Evolutionary conservation across 805 yeast genomes (phyloP), one percentile per base, ranked within the genome.

Genomic region (Candida germanica): DNA sequence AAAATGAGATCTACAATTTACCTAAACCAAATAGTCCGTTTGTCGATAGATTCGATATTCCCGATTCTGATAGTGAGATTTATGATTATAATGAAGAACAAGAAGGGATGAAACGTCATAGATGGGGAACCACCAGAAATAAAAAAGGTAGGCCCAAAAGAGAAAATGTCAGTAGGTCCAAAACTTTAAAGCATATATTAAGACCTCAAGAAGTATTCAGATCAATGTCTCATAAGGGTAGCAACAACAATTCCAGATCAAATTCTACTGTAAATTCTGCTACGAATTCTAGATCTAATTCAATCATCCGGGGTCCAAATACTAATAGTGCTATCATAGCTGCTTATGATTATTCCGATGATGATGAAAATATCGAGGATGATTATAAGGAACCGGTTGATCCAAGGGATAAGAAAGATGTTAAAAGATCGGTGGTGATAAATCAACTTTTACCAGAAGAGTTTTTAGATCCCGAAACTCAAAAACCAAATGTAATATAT

Each of bases 51-150:
- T 37, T 44, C 23, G 31, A 34, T n/a, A 34, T 31, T 19, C 26
- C 13, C 8, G 13, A 19, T 13, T 6, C 29, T 17, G 36, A 48
- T 31, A 40, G 48, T 29, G 46, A 53, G 31, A 44, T 48, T 19
- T 44, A 51, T 29, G 37, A 43, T 12, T 49, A 26, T 14, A 33
- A 32, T 21, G 32, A 32, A n/a, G 40, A 40, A 26, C 21, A 35
- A 16, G 35, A 35, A 0, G 64, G 71, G n/a, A 83, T 84, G 78
- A 79, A 82, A 47, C 73, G 94, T 50, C 75, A 81, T 48, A 72
- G 96, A 61, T 87, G 95, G 95, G 96, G 96, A 40, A 89, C 97
- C 3, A 87, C 83, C 46, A 73, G 95, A 48, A 76, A 79, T 50
- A 77, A 77, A 40, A 73, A 77, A 43, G 95, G 94, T 6, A 69